These are phyloP conservation scores for Zygosaccharomyces bisporus DNA, from an alignment of 805 yeast genomes.

Conservation along the genomic window DNA sequence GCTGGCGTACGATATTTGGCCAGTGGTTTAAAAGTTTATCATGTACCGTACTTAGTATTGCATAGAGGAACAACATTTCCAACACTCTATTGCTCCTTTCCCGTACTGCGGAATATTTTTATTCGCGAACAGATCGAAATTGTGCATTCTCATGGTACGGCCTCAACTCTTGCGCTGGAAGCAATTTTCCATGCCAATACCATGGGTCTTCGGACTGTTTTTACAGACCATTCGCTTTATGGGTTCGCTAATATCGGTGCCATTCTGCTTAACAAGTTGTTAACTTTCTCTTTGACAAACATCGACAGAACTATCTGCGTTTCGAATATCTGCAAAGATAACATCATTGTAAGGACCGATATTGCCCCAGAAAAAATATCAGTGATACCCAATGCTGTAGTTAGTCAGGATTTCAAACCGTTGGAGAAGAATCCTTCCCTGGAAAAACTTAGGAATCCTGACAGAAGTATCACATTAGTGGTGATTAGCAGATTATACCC, in stretches of 20 bases:
- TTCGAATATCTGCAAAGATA: conserved; percentile 93
- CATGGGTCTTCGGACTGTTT: conserved; percentile 87
- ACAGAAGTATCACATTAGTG: conserved; percentile 69
- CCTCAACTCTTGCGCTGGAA: conserved; percentile 83
- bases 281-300: conserved; percentile 79
- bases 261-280: conserved; percentile 78
- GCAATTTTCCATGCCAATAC: conserved; percentile 87
- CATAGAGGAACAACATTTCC: conserved; percentile 85
- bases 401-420: conserved; percentile 76
- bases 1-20: conserved; percentile 79
- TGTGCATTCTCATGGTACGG: conserved; percentile 93
- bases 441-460: conserved; percentile 22
- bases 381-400: conserved; percentile 95
- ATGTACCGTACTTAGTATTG: conserved; percentile 77
- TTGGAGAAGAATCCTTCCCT: conserved; percentile 12
- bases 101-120: conserved; percentile 77
- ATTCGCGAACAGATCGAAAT: conserved; percentile 82
- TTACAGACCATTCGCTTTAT: conserved; percentile 93
- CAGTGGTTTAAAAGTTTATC: conserved; percentile 89
- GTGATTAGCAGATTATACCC: conserved; percentile 88
- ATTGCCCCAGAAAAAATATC: conserved; percentile 73
- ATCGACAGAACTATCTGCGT: conserved; percentile 95
- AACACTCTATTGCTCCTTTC: conserved; percentile 82
- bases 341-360: conserved; percentile 83
- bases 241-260: conserved; percentile 87